Conservation (phyloP, 2,329 filamentous ascomycete species). For the Aspergillus chevalieri region DNA sequence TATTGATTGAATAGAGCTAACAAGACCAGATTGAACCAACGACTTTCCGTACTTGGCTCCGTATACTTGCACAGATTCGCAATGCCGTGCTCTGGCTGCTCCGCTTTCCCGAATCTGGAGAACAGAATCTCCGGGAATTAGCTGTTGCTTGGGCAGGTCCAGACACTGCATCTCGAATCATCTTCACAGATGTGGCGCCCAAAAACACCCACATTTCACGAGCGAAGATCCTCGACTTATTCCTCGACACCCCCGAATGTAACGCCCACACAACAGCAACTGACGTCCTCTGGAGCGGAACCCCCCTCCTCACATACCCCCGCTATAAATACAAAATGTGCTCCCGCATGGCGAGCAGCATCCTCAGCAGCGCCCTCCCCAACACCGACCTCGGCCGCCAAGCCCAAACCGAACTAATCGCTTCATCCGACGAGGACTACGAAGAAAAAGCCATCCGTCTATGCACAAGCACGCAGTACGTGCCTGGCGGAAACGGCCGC, state of each 20-base stretch:
- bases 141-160: conserved; percentile 77
- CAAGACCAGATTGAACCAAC: conserved; percentile 78
- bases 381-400: conserved; percentile 59
- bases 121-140: conserved; percentile 74
- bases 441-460: conserved; percentile 69
- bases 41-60: conserved; percentile 90
- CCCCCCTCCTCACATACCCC: conserved; percentile 81
- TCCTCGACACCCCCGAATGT: conserved; percentile 94
- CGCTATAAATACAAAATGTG: conserved; percentile 98
- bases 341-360: conserved; percentile 93
- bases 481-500: conserved; percentile 27
- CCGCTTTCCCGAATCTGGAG: conserved; percentile 91
- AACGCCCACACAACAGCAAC: conserved; percentile 97
- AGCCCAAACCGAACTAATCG: conserved; percentile 71
- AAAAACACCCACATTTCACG: conserved; percentile 91
- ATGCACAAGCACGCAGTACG: conserved; percentile 59
- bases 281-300: conserved; percentile 93
- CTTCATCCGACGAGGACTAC: conserved; percentile 71
- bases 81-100: conserved; percentile 92
- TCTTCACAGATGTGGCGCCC: conserved; percentile 94
- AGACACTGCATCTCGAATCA: conserved; percentile 76
- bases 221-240: conserved; percentile 85
- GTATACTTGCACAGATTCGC: conserved; percentile 77
- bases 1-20: background rate
- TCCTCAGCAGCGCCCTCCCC: conserved; percentile 82